Conservation (phyloP, 768 basidiomycete species). For the Hypholoma fasciculare region DNA sequence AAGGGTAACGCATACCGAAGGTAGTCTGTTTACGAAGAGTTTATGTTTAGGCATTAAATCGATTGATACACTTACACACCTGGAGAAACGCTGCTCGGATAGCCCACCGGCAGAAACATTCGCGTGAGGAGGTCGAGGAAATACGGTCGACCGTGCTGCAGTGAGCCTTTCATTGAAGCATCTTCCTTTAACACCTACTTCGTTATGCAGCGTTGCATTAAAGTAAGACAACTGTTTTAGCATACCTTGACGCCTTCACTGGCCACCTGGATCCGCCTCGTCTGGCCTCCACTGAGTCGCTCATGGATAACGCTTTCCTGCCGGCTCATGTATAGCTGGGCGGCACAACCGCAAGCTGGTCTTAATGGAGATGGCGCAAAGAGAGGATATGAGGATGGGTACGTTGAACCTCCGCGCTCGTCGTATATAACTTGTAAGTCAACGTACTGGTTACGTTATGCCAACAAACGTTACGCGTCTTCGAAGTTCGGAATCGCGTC, state of each 20-base stretch:
- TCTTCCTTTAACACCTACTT: neutral
- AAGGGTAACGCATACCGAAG: slow-evolving; percentile 38
- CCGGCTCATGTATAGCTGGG: too few species aligned
- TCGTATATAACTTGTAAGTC: too few species aligned
- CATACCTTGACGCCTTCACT: neutral
- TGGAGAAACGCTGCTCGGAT: slow-evolving; percentile 59
- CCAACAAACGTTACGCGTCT: too few species aligned
- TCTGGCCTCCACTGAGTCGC: slow-evolving; percentile 1
- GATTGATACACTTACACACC: slow-evolving; percentile 30
- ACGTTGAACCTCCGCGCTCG: too few species aligned
- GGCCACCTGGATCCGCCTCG: neutral
- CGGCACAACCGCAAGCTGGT: too few species aligned
- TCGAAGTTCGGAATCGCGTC: too few species aligned
- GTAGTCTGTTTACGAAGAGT: slow-evolving; percentile 44
- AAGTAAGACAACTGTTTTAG: neutral
- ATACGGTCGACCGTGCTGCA: slow-evolving; percentile 4
- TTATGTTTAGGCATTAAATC: neutral
- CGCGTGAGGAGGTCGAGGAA: slow-evolving; percentile 33
- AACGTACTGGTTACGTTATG: too few species aligned
- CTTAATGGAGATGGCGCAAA: too few species aligned
- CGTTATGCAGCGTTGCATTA: neutral
- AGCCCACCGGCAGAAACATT: slow-evolving; percentile 64
- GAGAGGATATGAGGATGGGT: too few species aligned
- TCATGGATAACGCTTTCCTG: slow-evolving; percentile 1
- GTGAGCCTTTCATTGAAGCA: neutral